Conservation (phyloP, 129 eudicot species). For the Lonicera japonica region DNA sequence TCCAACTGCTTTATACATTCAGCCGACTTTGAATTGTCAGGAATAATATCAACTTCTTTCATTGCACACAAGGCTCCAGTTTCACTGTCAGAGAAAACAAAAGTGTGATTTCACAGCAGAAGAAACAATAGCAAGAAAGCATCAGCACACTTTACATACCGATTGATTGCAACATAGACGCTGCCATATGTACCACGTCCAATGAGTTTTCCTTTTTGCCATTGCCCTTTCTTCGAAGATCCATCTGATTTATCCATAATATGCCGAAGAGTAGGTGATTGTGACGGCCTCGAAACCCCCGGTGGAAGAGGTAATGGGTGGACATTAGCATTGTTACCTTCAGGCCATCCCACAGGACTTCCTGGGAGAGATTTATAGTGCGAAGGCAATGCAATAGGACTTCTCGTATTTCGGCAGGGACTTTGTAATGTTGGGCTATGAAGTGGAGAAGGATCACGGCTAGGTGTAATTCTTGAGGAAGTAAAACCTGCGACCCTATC, state of each 20-base stretch:
- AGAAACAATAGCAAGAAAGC: conserved; percentile 4
- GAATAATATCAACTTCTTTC: conserved; percentile 83
- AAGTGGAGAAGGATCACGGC: conserved; percentile 41
- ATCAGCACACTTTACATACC: conserved; percentile 38
- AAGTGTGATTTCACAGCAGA: not conserved
- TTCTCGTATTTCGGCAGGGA: conserved; percentile 13
- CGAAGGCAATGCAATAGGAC: conserved; percentile 8
- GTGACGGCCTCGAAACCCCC: conserved; percentile 30
- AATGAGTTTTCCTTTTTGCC: conserved; percentile 74
- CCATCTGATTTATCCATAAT: conserved; percentile 40
- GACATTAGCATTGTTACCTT: conserved; percentile 32
- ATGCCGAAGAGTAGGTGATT: conserved; percentile 21
- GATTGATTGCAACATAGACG: conserved; percentile 69
- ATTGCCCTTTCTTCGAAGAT: conserved; percentile 48
- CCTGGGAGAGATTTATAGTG: conserved; percentile 34
- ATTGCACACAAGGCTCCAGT: conserved; percentile 88
- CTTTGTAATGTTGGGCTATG: conserved; percentile 45
- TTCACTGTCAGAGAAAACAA: conserved; percentile 33
- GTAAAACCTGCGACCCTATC: conserved; percentile 12
- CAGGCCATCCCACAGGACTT: conserved; percentile 24
- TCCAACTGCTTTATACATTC: conserved; percentile 84
- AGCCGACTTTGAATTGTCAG: conserved; percentile 63
- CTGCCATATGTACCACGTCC: conserved; percentile 96
- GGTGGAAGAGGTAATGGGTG: conserved; percentile 89
- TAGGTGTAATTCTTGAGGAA: conserved; percentile 14